These are phyloP conservation scores for Ceratocystis huliohia DNA, from an alignment of 2,329 filamentous ascomycete genomes.

Conservation along the genomic window DNA sequence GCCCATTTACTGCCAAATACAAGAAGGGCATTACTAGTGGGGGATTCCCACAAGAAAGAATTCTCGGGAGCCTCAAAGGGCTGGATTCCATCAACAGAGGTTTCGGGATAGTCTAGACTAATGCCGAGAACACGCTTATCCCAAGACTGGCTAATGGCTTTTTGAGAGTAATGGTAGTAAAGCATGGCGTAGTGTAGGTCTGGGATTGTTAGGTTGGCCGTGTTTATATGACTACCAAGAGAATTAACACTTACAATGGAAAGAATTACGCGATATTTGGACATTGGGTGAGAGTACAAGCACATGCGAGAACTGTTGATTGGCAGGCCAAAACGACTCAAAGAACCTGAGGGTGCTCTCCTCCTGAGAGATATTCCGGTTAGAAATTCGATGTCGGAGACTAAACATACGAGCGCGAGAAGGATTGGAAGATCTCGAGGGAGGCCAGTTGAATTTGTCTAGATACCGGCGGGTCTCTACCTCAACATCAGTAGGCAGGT, in stretches of 20 bases:
- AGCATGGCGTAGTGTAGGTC: conserved; percentile 66
- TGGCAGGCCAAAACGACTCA: conserved; percentile 74
- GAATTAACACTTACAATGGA: conserved; percentile 49
- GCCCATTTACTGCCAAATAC: conserved; percentile 79
- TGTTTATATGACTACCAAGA: background rate
- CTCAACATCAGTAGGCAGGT: conserved; percentile 63
- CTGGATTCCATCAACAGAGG: conserved; percentile 47
- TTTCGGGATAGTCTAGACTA: conserved; percentile 60
- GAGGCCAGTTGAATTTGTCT: conserved; percentile 55
- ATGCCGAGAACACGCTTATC: conserved; percentile 56
- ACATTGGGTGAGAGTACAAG: conserved; percentile 72
- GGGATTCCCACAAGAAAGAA: conserved; percentile 74
- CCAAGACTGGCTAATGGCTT: conserved; percentile 34
- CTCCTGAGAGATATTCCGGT: conserved; percentile 46
- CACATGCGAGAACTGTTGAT: conserved; percentile 54
- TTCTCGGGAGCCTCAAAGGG: conserved; percentile 37
- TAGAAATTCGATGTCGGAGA: conserved; percentile 60
- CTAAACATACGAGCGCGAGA: conserved; percentile 45
- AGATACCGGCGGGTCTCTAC: conserved; percentile 50
- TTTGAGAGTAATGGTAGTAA: conserved; percentile 59
- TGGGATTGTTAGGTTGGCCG: conserved; percentile 23
- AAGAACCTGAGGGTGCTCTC: conserved; percentile 64
- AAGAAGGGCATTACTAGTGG: conserved; percentile 68
- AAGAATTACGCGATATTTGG: conserved; percentile 70
- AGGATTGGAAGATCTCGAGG: conserved; percentile 29